Percentiles rank a stretch among this genome's conserved stretches.
phyloP scores from a whole-genome alignment of 495 filamentous ascomycete genomes.

The Elaphomyces granulatus region DNA sequence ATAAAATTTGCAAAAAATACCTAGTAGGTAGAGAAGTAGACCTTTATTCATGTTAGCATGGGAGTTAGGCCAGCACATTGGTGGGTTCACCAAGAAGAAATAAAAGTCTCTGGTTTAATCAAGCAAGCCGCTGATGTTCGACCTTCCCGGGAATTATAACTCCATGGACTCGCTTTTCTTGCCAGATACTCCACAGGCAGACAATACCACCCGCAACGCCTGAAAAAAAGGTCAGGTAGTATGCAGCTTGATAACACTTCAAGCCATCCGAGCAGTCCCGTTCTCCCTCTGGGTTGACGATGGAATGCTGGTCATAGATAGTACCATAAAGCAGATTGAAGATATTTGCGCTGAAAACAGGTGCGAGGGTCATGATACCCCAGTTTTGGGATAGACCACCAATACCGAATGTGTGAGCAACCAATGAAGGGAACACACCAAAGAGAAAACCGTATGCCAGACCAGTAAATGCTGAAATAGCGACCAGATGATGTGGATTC shows the following conservation, averaged over 20 bases:
- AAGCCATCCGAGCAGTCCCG: constrained; percentile 66
- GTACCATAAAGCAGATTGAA: constrained; percentile 76
- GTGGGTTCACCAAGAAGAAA: too few species aligned
- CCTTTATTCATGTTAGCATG: too few species aligned
- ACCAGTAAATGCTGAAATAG: constrained; percentile 73
- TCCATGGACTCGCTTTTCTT: constrained; percentile 36
- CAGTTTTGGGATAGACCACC: constrained; percentile 82
- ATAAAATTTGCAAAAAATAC: too few species aligned
- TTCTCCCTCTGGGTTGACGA: constrained; percentile 50
- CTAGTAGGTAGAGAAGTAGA: too few species aligned
- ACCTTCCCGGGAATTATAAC: constrained; percentile 16
- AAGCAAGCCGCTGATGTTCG: constrained; percentile 25
- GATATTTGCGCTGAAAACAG: constrained; percentile 71
- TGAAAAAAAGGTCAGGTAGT: constrained; percentile 65
- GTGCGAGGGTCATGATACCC: constrained; percentile 84
- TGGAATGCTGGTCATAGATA: constrained; percentile 68
- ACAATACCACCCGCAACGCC: constrained; percentile 55
- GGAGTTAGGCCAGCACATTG: too few species aligned
- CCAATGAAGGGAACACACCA: constrained; percentile 84
- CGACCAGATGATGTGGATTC: constrained; percentile 62
- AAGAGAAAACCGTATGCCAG: constrained; percentile 90
- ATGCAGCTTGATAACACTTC: constrained; percentile 67
- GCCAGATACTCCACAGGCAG: constrained; percentile 62
- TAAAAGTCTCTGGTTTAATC: too few species aligned
- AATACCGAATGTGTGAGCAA: constrained; percentile 84